These are phyloP conservation scores for Aspergillus taichungensis DNA, from an alignment of 495 filamentous ascomycete genomes.

Conservation along the genomic window DNA sequence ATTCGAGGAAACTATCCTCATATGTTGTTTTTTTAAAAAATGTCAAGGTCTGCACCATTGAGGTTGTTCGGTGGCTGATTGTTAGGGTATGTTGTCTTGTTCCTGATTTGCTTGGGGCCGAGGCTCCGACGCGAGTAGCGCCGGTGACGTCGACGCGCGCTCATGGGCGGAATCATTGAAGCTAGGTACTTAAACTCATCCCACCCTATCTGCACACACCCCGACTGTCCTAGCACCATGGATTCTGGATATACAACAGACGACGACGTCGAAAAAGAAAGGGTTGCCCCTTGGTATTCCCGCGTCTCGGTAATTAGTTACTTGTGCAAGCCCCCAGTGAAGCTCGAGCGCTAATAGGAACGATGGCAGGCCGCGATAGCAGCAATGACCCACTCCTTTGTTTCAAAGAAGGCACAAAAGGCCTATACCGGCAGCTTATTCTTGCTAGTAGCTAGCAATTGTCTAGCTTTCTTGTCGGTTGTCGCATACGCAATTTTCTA, in stretches of 20 bases:
- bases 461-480: conserved; percentile 54
- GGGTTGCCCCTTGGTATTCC: no score
- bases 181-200: background rate
- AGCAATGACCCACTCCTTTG: conserved; percentile 34
- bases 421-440: conserved; percentile 66
- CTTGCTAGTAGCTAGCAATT: conserved; percentile 45
- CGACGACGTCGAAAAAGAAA: conserved; percentile 10
- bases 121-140: no score
- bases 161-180: no score
- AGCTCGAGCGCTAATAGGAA: conserved; percentile 7
- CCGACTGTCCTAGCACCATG: conserved; percentile 1
- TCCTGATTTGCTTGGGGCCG: no score
- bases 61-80: conserved; percentile 9
- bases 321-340: background rate
- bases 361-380: conserved; percentile 22
- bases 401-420: conserved; percentile 58
- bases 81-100: background rate
- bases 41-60: no score
- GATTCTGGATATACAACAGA: conserved; percentile 23
- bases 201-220: background rate
- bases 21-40: no score
- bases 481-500: conserved; percentile 74
- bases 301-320: no score
- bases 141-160: conserved; percentile 9
- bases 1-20: no score